phyloP scores from a whole-genome alignment of 768 basidiomycete species.

The Rhodocollybia butyracea region DNA sequence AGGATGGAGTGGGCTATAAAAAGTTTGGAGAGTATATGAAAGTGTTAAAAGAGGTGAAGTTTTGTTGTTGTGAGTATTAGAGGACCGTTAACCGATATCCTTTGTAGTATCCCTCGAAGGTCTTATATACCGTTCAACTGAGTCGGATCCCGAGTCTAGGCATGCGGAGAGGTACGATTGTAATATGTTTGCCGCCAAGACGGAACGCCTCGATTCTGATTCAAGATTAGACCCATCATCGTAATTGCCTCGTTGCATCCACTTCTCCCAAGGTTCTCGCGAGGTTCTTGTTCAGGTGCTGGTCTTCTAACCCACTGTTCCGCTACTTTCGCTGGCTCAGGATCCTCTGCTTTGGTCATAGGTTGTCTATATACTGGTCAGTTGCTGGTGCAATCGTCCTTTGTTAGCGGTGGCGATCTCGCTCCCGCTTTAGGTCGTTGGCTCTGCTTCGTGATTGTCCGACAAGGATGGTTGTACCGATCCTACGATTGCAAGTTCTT shows the following conservation, averaged over 20 bases:
- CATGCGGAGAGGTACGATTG: neutral
- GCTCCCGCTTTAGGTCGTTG: neutral
- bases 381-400: neutral
- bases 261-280: neutral
- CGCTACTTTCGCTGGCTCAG: neutral
- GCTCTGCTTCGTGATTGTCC: too few species aligned
- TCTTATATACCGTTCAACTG: neutral
- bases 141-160: neutral
- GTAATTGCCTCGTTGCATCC: conserved; percentile 5
- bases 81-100: neutral
- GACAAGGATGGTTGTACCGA: too few species aligned
- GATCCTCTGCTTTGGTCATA: neutral
- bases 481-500: too few species aligned
- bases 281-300: neutral
- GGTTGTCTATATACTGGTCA: neutral
- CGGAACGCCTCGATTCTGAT: neutral
- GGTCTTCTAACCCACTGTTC: conserved; percentile 2
- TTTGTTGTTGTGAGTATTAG: neutral
- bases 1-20: neutral
- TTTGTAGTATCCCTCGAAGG: neutral
- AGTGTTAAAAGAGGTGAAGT: neutral
- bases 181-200: neutral
- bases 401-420: neutral
- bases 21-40: neutral
- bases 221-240: neutral